Percentiles rank a stretch among this genome's conserved stretches.
phyloP scores from a whole-genome alignment of 140 eudicot species.

The Stevia rebaudiana region DNA sequence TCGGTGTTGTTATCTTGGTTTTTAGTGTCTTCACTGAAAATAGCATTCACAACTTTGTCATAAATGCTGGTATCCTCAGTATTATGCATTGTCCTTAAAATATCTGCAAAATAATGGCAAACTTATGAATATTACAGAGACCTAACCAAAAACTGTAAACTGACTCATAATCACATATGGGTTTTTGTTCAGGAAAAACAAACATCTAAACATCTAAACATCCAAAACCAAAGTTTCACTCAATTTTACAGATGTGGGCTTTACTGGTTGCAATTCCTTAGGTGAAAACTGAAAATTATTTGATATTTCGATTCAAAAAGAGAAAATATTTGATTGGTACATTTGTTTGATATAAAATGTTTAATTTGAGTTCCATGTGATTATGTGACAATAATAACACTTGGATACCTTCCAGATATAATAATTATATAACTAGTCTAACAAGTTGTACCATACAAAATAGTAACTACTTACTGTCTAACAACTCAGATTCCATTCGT shows the following conservation, averaged over 20 bases:
- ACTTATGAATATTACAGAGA: neutral
- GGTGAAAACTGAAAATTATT: no score
- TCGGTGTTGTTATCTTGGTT: constrained; percentile 38
- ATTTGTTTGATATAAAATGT: neutral
- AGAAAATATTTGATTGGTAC: neutral
- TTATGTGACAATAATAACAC: neutral
- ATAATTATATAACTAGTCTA: neutral
- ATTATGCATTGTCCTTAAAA: constrained; percentile 73
- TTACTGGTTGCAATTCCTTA: neutral
- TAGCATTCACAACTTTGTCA: constrained; percentile 76
- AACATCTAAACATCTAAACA: constrained; percentile 1
- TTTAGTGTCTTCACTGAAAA: constrained; percentile 72
- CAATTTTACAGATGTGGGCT: neutral
- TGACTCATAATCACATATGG: neutral
- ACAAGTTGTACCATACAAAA: neutral
- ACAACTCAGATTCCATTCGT: constrained; percentile 74
- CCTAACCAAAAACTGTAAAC: neutral
- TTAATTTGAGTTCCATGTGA: neutral
- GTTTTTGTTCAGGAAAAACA: neutral
- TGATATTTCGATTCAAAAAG: neutral
- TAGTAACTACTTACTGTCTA: constrained; percentile 68
- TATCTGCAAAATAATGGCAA: constrained; percentile 39
- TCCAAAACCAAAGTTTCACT: neutral
- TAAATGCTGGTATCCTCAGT: constrained; percentile 73
- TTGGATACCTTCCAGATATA: neutral